Percentiles rank a stretch among this genome's conserved stretches.
Conservation (phyloP, 2,329 filamentous ascomycete genomes). For the Ophiostoma sp. region DNA sequence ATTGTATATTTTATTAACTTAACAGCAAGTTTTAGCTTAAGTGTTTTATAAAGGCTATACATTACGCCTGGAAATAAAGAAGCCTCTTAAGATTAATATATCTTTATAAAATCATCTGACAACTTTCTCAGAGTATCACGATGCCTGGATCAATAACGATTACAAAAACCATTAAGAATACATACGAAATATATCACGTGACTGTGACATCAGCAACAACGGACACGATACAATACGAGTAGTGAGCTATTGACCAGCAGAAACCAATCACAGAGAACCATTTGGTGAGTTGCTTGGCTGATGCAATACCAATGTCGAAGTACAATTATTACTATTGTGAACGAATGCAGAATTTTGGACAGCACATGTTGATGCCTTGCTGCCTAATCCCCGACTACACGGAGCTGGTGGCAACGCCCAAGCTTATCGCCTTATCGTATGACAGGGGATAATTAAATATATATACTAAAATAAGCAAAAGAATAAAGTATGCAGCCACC, state of each 20-base stretch:
- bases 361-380: constrained; percentile 19
- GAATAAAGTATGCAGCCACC: constrained; percentile 9
- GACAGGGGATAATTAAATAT: neutral
- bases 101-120: too few relatives aligned
- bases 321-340: neutral
- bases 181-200: neutral
- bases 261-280: neutral
- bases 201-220: neutral
- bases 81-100: neutral
- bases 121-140: too few relatives aligned
- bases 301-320: neutral
- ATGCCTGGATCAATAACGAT: too few relatives aligned
- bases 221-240: neutral
- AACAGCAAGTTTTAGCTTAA: too few relatives aligned
- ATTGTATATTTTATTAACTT: too few relatives aligned
- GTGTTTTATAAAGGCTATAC: too few relatives aligned
- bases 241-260: neutral
- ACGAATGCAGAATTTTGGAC: constrained; percentile 4
- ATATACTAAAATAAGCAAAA: constrained; percentile 16
- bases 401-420: neutral
- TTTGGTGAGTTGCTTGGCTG: constrained; percentile 1
- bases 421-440: neutral
- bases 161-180: neutral
- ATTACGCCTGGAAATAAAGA: too few relatives aligned
- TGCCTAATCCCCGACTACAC: constrained; percentile 17